A percentile compares a stretch with the other conserved stretches of the same genome.
Evolutionary conservation across 2,329 filamentous ascomycete genomes (phyloP).

Genomic region (Phialemonium atrogriseum): DNA sequence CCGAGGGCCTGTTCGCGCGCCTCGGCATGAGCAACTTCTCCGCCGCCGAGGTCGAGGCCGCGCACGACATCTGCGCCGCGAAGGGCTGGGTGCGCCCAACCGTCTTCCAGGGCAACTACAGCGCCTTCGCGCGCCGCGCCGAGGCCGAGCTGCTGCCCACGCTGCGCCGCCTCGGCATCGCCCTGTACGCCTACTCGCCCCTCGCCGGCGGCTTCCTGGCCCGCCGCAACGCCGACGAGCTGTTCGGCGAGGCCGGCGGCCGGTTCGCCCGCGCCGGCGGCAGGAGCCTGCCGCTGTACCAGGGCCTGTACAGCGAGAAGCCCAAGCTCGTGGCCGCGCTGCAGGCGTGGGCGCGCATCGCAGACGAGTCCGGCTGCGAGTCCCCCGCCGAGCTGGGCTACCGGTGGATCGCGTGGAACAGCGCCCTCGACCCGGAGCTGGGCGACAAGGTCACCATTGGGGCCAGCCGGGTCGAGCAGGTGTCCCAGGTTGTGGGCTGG

Average conservation of each 20-base stretch:
- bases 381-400: conserved; percentile 8
- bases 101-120: conserved; percentile 33
- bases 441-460: conserved; percentile 30
- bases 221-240: conserved; percentile 15
- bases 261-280: not conserved
- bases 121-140: conserved; percentile 24
- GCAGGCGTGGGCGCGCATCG: conserved; percentile 5
- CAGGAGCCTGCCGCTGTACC: conserved; percentile 1
- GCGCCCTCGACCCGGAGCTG: conserved; percentile 1
- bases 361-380: conserved; percentile 3
- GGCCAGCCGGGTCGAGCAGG: conserved; percentile 23
- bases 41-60: conserved; percentile 25
- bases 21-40: conserved; percentile 32
- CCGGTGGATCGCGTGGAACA: conserved; percentile 7
- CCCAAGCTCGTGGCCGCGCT: conserved; percentile 7
- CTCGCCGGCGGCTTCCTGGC: conserved; percentile 25
- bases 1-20: conserved; percentile 27
- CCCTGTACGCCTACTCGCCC: conserved; percentile 28
- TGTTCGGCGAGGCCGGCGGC: conserved; percentile 11
- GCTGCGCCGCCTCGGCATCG: conserved; percentile 23
- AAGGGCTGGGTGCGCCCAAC: conserved; percentile 24
- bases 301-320: conserved; percentile 4
- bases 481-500: conserved; percentile 27
- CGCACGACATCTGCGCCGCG: conserved; percentile 22
- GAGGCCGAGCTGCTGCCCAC: conserved; percentile 27